Base-by-base conservation (phyloP, 352 stramenopile species). In the Globisporangium paddicum region DNA sequence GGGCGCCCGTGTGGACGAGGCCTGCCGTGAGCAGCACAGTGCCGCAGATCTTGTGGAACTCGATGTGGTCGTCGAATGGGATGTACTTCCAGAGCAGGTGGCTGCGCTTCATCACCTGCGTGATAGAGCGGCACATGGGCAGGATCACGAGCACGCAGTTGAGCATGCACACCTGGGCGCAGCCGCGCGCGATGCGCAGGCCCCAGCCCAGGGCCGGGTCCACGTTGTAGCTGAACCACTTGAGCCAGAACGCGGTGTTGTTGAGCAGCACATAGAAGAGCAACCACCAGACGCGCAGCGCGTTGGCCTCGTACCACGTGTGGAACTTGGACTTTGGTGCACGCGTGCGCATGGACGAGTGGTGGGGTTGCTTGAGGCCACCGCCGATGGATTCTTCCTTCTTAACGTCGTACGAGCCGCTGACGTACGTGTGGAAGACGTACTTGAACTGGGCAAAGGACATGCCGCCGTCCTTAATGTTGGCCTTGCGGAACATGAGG, bases 241-340 rank as follows among this genome's bases (percentile, higher is more conserved):
- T 93, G 67, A 80, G 16, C 67, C 75, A 87, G 60, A 91, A 90
- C n/a, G 76, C 82, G 11, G 75, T 19, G 37, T 82, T 82, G 66
- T 91, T 93, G 41, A 76, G 34, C 40, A 88, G 58, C 16, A 75
- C 53, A 73, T 93, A 93, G 45, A 90, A 66, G 32, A 89, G 25
- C 26, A 93, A 70, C 81, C 81, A 93, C 76, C 81, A 89, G 61
- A 93, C 80, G 52, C 83, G 83, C 19, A 93, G 67, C 57, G 82
- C 72, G 60, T 93, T 82, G 28, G 74, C 58, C 38, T 81, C 82
- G 61, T 90, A 93, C 67, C 72, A 90, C 44, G 69, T 68, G n/a
- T 64, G 56, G 34, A 89, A 86, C 53, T 82, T 81, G 63, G 77
- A 87, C 57, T 82, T 82, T 1, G 60, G 55, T 0, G 61, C 66